Base-by-base conservation (phyloP, 1,284 basidiomycete species). In the Boletus hoseneyae region DNA sequence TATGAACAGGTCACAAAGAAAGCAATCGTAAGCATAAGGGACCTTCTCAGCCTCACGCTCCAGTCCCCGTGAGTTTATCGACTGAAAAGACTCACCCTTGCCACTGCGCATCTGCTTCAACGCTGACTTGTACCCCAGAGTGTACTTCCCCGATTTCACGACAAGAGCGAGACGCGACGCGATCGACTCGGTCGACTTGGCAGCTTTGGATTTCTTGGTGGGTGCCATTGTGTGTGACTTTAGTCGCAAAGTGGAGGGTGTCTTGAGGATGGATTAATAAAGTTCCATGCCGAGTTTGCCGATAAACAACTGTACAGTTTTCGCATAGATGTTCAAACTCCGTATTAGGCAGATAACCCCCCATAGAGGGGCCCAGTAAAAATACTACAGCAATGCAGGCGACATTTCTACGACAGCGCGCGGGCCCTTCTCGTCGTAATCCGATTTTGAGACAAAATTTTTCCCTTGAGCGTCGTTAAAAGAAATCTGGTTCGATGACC, bases 101-200 rank as follows among this genome's bases (percentile, higher is more conserved):
- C 97, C 96, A 64, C 77, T 90, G 68, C 97, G 90, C 90, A 99
- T 97, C 78, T 93, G 88, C 85, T 98, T 98, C 66, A 99, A 82
- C 48, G 96, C 93, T 59, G 90, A 91, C 78, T 97, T 97, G 87
- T 97, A 96, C 56, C 95, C 94, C 59, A 97, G 79, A 51, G 82
- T 79, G 83, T 90, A 96, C 74, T 94, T 90, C 59, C 87, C 88
- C 62, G 94, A 97, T 84, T 99, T 98, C 74, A 98, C 95, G 69
- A 97, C 95, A 66, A 99, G 93, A 58, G 93, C 90, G 59, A 99
- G 90, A 70, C 90, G 87, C 65, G 94, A 85, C 69, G 95, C 84
- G 78, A 99, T 97, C 69, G 90, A 94, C 81, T 98, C 96, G 66
- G 85, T 88, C 64, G 83, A 85, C 78, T 94, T 95, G 67, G 89